Base-by-base conservation (phyloP, 2,329 filamentous ascomycete genomes). In the Fusarium sambucinum region DNA sequence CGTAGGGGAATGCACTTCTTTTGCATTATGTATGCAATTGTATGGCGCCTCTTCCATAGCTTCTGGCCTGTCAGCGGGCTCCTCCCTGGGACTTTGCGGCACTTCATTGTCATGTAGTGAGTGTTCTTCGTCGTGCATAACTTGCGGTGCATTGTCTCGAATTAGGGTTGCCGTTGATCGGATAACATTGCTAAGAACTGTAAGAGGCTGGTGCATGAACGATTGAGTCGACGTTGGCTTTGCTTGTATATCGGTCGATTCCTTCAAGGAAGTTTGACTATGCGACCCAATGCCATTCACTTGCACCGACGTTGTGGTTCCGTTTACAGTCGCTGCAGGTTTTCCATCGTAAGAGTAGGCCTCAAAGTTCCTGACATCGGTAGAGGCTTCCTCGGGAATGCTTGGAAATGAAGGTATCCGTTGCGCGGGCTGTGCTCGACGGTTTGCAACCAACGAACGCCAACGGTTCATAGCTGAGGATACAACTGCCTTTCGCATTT, bases 391-490 rank as follows among this genome's bases (percentile, higher is more conserved):
- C 37, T 68, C 59, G 19, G 55, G 59, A 14, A 64, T 65, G 29
- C 47, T 68, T 23, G 60, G 56, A 21, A 65, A 59, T 19, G 63
- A 62, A 30, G 63, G 41, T 17, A 61, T 55, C 25, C 55, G 59
- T 16, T 60, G 67, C 16, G 64, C 54, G 25, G 58, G 40, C 42
- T 44, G 54, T 29, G 59, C 47, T 33, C 53, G 60, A 16, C 60
- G 70, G 33, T 55, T 67, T 11, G 67, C 59, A 23, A 73, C 61
- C 25, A 72, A 51, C 29, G 63, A 66, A 30, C 72, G 72, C 72
- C 72, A 74, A 32, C 71, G 71, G 6, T 62, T 69, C 61, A 74
- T 65, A 14, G 68, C 69, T 8, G 68, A 60, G 35, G 71, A 70
- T 32, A 74, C 44, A 47, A 71, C 71, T 1, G 68, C 63, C 27